Conservation (phyloP, 805 yeast species). For the Candida golubevii region DNA sequence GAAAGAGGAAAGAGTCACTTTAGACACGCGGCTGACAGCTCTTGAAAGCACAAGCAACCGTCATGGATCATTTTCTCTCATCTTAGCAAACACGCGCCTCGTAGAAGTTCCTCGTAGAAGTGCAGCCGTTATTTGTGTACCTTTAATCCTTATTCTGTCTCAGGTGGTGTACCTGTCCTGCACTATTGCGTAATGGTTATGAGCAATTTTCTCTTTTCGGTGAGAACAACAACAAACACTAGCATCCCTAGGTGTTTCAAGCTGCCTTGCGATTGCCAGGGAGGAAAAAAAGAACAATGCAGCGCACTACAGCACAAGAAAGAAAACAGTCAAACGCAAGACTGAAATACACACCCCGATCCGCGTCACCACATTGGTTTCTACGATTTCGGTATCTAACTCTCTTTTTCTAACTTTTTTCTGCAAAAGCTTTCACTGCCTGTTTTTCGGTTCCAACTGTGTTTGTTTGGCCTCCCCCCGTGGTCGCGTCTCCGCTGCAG, state of each 20-base stretch:
- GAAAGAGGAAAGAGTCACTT: not conserved
- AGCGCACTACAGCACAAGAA: not conserved
- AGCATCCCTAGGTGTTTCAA: conserved; percentile 2
- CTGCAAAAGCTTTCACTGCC: too few species aligned
- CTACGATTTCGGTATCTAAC: too few species aligned
- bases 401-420: too few species aligned
- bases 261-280: conserved; percentile 4
- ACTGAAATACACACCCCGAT: not conserved
- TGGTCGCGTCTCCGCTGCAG: too few species aligned
- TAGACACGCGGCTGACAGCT: conserved; percentile 1
- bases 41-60: too few species aligned
- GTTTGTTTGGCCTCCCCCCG: too few species aligned
- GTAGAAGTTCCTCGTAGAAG: too few species aligned
- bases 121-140: conserved; percentile 5
- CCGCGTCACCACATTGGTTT: not conserved
- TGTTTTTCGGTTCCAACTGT: too few species aligned
- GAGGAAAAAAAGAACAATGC: not conserved
- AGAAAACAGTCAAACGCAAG: not conserved
- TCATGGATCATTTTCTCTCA: too few species aligned
- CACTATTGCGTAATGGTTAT: not conserved
- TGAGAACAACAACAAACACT: conserved; percentile 7
- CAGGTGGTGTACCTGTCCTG: not conserved
- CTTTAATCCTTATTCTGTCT: conserved; percentile 9
- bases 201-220: conserved; percentile 2
- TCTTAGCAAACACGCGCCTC: too few species aligned